Evolutionary conservation across 768 basidiomycete species (phyloP), one percentile per base, ranked within the genome.

Genomic region (Tylopilus sp.): DNA sequence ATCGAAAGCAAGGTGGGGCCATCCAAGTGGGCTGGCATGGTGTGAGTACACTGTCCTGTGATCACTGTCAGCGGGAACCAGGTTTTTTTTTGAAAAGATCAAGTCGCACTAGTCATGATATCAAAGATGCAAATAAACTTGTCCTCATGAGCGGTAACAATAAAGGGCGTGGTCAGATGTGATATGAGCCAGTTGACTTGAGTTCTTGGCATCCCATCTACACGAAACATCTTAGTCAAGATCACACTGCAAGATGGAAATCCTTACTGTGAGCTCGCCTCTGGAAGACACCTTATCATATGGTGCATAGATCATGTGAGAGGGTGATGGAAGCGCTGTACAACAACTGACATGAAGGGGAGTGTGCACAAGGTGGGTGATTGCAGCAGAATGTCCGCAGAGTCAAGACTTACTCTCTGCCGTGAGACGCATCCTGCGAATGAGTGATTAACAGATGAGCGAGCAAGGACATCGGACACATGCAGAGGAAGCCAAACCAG

Each of bases 91-190:
- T 1, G 14, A 44, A n/a, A 1, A 10, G 22, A 49, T 30, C 14
- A 26, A 26, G 37, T 69, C 85, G 54, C 52, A 92, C 92, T 90
- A 57, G 88, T 88, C 29, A 74, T 72, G 46, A 90, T 79, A 70
- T 97, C 92, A 70, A 90, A 97, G 40, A 98, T 82, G 30, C 92
- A 81, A 62, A 98, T 90, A 64, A 84, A 86, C 62, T 92, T 95
- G 75, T 98, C 95, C 72, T 98, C 96, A 66, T 95, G 90, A 0
- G 85, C 97, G 24, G 91, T 88, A 6, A 96, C 84, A 36, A 98
- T 80, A 22, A 95, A 74, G 6, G 90, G 82, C 81, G 91, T 85
- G 3, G 90, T 93, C 10, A 93, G 93, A 74, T 97, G 93, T 34
- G 93, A 93, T 29, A 83, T 84, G 55, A 96, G 83, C 54, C 84